Percentiles rank a stretch among this genome's conserved stretches.
These are phyloP conservation scores for Leptographium procerum DNA, from an alignment of 2,329 filamentous ascomycete species.

Conservation along the genomic window DNA sequence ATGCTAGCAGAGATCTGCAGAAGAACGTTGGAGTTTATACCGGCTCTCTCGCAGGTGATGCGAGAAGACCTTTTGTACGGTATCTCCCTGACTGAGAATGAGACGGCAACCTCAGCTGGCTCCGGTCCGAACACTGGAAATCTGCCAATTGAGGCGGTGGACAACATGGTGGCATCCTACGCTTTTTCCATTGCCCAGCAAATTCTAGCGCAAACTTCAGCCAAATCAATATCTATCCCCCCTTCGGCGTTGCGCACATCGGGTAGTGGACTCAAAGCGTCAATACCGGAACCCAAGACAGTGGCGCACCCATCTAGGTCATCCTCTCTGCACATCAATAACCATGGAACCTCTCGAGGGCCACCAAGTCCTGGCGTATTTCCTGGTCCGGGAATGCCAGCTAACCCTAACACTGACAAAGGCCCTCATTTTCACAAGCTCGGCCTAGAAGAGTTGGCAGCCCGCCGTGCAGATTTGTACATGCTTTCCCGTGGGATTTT, in stretches of 20 bases:
- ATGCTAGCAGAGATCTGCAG: constrained; percentile 81
- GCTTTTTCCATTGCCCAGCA: constrained; percentile 67
- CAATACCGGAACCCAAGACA: constrained; percentile 57
- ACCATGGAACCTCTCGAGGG: constrained; percentile 22
- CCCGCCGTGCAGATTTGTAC: constrained; percentile 71
- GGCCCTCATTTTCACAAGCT: constrained; percentile 42
- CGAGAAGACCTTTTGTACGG: constrained; percentile 64
- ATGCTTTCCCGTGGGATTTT: constrained; percentile 70
- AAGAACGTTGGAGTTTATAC: constrained; percentile 73
- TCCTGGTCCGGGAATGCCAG: constrained; percentile 31
- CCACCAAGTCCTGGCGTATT: constrained; percentile 40
- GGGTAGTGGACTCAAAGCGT: constrained; percentile 46
- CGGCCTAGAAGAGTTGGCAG: constrained; percentile 73
- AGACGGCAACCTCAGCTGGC: constrained; percentile 21
- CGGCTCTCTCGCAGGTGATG: constrained; percentile 67
- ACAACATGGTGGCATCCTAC: constrained; percentile 69
- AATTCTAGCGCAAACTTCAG: constrained; percentile 63
- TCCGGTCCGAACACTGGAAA: background rate
- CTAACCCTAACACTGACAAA: constrained; percentile 21
- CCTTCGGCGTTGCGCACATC: constrained; percentile 37
- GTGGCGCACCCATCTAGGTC: constrained; percentile 58
- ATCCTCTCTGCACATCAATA: constrained; percentile 44
- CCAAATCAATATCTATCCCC: constrained; percentile 55
- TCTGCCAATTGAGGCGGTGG: constrained; percentile 42
- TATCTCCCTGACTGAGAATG: constrained; percentile 17